A percentile compares a stretch with the other conserved stretches of the same genome.
Conservation (phyloP, 179 eudicot genomes). For the Silene coronaria region DNA sequence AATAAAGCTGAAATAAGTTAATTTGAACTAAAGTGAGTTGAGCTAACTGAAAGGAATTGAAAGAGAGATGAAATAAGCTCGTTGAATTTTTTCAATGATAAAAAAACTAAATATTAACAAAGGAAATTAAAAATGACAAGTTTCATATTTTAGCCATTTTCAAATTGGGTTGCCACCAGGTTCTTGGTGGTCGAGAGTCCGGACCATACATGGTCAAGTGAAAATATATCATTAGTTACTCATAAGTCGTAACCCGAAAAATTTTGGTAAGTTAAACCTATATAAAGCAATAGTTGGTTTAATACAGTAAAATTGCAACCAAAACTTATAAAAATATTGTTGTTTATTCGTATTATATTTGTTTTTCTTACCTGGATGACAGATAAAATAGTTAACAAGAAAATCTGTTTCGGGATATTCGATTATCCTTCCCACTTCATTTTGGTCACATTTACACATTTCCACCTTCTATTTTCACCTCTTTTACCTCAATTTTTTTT, state of each 20-base stretch:
- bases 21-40: too few species aligned
- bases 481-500: constrained; percentile 9
- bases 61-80: too few species aligned
- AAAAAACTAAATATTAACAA: too few species aligned
- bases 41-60: too few species aligned
- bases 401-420: not conserved
- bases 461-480: constrained; percentile 16
- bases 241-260: too few species aligned
- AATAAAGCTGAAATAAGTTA: too few species aligned
- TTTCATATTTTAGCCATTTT: not conserved
- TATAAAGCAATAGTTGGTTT: not conserved
- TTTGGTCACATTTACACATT: constrained; percentile 7
- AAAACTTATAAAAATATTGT: not conserved
- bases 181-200: too few species aligned
- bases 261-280: too few species aligned
- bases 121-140: too few species aligned
- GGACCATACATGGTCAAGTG: too few species aligned
- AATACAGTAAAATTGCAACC: constrained; percentile 1
- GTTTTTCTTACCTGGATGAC: not conserved
- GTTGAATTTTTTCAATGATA: too few species aligned
- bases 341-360: not conserved
- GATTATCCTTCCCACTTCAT: not conserved
- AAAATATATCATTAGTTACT: too few species aligned
- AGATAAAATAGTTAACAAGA: not conserved
- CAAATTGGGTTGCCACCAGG: not conserved